A percentile compares a stretch with the other conserved stretches of the same genome.
These are phyloP conservation scores for Cardamine resedifolia DNA, from an alignment of 345 rosid genomes.

Conservation along the genomic window DNA sequence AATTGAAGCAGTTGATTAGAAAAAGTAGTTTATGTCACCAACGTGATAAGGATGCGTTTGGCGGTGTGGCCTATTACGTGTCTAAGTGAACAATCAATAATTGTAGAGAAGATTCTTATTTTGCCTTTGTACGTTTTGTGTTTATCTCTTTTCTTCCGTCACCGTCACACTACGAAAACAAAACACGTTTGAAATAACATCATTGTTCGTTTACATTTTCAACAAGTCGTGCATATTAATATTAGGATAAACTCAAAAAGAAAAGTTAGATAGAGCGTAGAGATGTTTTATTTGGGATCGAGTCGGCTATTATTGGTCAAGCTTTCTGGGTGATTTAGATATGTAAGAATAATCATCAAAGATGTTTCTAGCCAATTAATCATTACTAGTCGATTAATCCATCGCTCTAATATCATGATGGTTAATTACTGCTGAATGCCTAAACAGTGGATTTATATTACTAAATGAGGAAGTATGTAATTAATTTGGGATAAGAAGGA, in stretches of 20 bases:
- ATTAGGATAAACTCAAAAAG: not conserved
- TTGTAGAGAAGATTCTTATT: constrained; percentile 16
- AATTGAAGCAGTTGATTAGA: not conserved
- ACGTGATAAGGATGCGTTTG: constrained; percentile 42
- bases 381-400: too few relatives aligned
- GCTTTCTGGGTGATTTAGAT: too few relatives aligned
- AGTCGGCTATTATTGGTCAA: not conserved
- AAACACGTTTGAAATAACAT: constrained; percentile 2
- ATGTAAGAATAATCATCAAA: too few relatives aligned
- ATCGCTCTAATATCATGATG: too few relatives aligned
- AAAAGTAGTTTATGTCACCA: constrained; percentile 2
- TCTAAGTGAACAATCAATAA: constrained; percentile 26
- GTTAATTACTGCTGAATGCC: too few relatives aligned
- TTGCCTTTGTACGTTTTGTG: constrained; percentile 30
- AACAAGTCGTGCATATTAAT: not conserved
- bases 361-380: too few relatives aligned
- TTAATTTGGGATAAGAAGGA: too few relatives aligned
- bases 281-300: not conserved
- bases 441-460: too few relatives aligned
- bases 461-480: too few relatives aligned
- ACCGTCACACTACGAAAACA: constrained; percentile 4
- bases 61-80: constrained; percentile 36
- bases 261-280: not conserved
- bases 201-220: constrained; percentile 22
- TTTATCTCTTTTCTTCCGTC: constrained; percentile 24